These are phyloP conservation scores for Glaciozyma antarctica DNA, from an alignment of 768 basidiomycete species.

Conservation along the genomic window DNA sequence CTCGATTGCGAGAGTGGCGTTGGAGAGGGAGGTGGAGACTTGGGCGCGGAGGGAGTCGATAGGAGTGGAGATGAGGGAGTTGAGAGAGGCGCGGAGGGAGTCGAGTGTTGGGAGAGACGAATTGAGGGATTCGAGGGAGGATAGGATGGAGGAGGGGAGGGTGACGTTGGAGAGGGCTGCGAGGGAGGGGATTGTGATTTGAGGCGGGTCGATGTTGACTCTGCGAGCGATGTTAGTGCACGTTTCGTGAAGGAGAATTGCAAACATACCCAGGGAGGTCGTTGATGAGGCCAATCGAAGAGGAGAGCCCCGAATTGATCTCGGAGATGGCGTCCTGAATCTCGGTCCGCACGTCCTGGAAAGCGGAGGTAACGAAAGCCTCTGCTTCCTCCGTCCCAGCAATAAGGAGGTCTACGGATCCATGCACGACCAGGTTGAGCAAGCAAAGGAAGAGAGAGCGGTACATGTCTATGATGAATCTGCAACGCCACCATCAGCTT, in stretches of 20 bases:
- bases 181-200: slow-evolving; percentile 66
- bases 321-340: slow-evolving; percentile 7
- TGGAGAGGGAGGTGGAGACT: slow-evolving; percentile 73
- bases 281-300: slow-evolving; percentile 9
- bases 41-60: slow-evolving; percentile 80
- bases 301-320: slow-evolving; percentile 9
- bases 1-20: slow-evolving; percentile 61
- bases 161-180: slow-evolving; percentile 64
- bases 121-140: slow-evolving; percentile 67
- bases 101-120: slow-evolving; percentile 65
- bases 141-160: slow-evolving; percentile 66
- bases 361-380: slow-evolving; percentile 12
- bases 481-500: slow-evolving; percentile 58
- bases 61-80: slow-evolving; percentile 50
- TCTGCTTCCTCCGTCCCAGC: slow-evolving; percentile 69
- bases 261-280: slow-evolving; percentile 22
- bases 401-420: slow-evolving; percentile 68
- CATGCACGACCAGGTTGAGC: slow-evolving; percentile 75
- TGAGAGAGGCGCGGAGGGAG: slow-evolving; percentile 64
- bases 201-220: slow-evolving; percentile 47
- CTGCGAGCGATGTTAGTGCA: not conserved
- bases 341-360: slow-evolving; percentile 6
- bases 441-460: slow-evolving; percentile 91
- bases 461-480: slow-evolving; percentile 84
- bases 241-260: accelerated